phyloP scores from a whole-genome alignment of 1,139 yeast genomes.

The Pichia sp. region DNA sequence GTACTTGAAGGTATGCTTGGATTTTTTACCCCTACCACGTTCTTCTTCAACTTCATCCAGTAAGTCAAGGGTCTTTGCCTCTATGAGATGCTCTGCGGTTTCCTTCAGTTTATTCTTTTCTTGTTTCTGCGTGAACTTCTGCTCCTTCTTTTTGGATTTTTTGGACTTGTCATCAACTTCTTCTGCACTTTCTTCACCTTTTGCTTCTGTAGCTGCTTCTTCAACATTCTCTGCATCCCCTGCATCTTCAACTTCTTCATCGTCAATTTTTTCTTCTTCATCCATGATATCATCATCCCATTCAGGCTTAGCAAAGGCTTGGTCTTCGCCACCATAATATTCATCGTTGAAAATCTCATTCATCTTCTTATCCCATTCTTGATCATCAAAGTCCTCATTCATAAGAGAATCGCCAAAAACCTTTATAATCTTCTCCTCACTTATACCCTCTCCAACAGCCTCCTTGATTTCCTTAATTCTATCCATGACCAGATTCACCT shows the following conservation, averaged over 20 bases:
- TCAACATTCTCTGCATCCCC: slow-evolving; percentile 13
- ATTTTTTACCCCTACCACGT: slow-evolving; percentile 39
- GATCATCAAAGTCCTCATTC: slow-evolving; percentile 84
- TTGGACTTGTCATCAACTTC: slow-evolving; percentile 23
- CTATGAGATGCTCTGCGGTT: slow-evolving; percentile 68
- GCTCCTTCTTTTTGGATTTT: slow-evolving; percentile 34
- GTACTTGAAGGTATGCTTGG: slow-evolving; percentile 61
- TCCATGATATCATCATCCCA: slow-evolving; percentile 41
- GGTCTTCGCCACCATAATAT: slow-evolving; percentile 36
- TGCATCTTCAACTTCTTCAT: slow-evolving; percentile 23
- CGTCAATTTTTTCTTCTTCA: slow-evolving; percentile 25
- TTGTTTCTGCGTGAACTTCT: slow-evolving; percentile 35
- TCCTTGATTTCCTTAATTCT: slow-evolving; percentile 69
- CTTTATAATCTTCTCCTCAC: slow-evolving; percentile 52
- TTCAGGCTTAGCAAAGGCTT: slow-evolving; percentile 35
- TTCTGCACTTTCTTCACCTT: slow-evolving; percentile 10
- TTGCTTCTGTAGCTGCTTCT: slow-evolving; percentile 25
- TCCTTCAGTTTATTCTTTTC: slow-evolving; percentile 55
- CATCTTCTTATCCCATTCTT: slow-evolving; percentile 89
- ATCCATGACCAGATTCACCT: slow-evolving; percentile 71
- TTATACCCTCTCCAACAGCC: slow-evolving; percentile 74
- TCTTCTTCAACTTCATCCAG: slow-evolving; percentile 61
- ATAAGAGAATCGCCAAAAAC: slow-evolving; percentile 69
- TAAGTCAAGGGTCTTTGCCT: slow-evolving; percentile 39
- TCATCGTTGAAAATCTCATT: slow-evolving; percentile 80